These are phyloP conservation scores for Euptelea pleiosperma DNA, from an alignment of 164 flowering plant species.

Conservation along the genomic window DNA sequence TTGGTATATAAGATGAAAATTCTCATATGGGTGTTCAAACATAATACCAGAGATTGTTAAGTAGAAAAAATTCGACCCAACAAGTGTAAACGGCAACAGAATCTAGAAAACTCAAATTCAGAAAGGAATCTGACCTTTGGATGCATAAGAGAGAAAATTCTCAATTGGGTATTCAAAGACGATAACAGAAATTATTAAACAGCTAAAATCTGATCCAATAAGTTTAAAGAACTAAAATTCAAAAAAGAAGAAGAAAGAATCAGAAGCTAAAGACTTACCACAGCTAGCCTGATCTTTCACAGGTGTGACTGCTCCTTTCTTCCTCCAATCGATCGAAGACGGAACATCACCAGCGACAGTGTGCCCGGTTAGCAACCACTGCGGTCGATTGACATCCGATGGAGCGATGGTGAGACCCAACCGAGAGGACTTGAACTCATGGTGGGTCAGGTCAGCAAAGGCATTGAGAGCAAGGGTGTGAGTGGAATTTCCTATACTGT, in stretches of 20 bases:
- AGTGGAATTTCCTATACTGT: conserved; percentile 39
- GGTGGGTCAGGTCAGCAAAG: conserved; percentile 83
- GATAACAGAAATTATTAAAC: neutral
- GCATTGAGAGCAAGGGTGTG: conserved; percentile 66
- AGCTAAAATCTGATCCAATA: neutral
- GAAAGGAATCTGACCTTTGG: too few relatives aligned
- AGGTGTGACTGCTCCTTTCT: conserved; percentile 73
- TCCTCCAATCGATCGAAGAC: conserved; percentile 83
- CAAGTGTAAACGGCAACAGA: too few relatives aligned
- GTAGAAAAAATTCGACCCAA: too few relatives aligned
- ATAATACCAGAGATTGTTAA: too few relatives aligned
- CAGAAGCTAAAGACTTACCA: conserved; percentile 40
- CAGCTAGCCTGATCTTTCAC: conserved; percentile 93
- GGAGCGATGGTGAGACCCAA: conserved; percentile 47
- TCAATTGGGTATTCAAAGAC: neutral
- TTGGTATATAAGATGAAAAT: neutral
- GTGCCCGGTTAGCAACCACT: neutral
- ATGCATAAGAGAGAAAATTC: neutral
- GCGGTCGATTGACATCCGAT: neutral
- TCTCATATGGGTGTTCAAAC: neutral
- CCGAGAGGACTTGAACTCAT: conserved; percentile 66
- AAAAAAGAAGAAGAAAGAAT: conserved; percentile 1
- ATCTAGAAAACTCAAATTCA: too few relatives aligned
- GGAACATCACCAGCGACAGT: conserved; percentile 40
- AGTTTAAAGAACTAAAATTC: neutral